phyloP scores from a whole-genome alignment of 371 early-diverging fungal genomes.

The Mortierella sp. region DNA sequence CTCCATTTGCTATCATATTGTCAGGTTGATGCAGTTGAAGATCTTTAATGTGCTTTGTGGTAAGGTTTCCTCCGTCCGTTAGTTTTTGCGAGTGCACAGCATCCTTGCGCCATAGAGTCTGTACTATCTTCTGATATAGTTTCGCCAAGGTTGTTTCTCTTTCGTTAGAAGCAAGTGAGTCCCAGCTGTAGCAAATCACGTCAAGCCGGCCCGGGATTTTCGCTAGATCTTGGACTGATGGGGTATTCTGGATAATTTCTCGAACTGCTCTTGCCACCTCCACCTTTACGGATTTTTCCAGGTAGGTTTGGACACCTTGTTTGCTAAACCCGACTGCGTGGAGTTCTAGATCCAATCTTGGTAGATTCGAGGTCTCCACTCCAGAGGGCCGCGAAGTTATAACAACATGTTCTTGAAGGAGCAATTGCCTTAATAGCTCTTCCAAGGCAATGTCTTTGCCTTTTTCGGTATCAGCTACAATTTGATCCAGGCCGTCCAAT shows the following conservation, averaged over 20 bases:
- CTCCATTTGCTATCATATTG: neutral
- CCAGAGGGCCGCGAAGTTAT: conserved; percentile 36
- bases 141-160: conserved; percentile 6
- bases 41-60: neutral
- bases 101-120: conserved; percentile 29
- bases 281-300: conserved; percentile 7
- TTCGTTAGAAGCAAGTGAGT: conserved; percentile 16
- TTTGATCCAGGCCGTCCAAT: conserved; percentile 33
- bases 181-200: conserved; percentile 34
- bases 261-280: conserved; percentile 12
- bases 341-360: conserved; percentile 19
- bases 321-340: conserved; percentile 31
- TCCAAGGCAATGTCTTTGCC: neutral
- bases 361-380: conserved; percentile 10
- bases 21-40: neutral
- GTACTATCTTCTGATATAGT: conserved; percentile 21
- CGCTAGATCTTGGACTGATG: conserved; percentile 16
- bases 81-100: neutral
- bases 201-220: conserved; percentile 31
- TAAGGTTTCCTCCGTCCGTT: neutral
- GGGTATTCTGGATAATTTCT: conserved; percentile 21
- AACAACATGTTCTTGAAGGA: conserved; percentile 10
- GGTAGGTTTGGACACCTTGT: conserved; percentile 14
- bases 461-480: neutral
- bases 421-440: conserved; percentile 1